Evolutionary conservation across 495 filamentous ascomycete species (phyloP).

Genomic region (Endocarpon pusillum): DNA sequence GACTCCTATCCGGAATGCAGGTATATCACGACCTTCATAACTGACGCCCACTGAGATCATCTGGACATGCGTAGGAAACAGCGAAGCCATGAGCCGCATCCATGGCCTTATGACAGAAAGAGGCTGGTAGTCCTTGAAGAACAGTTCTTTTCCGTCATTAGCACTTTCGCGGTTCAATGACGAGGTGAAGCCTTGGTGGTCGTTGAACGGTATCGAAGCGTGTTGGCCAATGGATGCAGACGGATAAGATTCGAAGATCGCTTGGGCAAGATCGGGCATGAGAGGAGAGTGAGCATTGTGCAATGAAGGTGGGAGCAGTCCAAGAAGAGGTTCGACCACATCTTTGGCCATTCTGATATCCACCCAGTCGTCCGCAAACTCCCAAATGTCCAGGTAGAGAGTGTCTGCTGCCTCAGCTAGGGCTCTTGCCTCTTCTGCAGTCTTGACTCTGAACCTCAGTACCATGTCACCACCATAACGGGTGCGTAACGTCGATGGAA

Average conservation of each 20-base stretch:
- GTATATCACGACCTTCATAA: conserved; percentile 75
- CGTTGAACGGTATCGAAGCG: conserved; percentile 14
- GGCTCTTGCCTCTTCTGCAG: conserved; percentile 48
- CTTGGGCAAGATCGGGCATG: conserved; percentile 65
- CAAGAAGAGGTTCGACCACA: conserved; percentile 67
- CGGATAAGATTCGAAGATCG: conserved; percentile 64
- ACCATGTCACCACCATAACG: conserved; percentile 73
- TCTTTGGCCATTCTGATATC: conserved; percentile 69
- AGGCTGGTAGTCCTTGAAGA: conserved; percentile 80
- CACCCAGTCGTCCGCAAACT: conserved; percentile 64
- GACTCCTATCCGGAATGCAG: conserved; percentile 62
- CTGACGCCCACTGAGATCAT: conserved; percentile 62
- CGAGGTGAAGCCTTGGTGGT: conserved; percentile 17
- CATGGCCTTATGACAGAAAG: conserved; percentile 62
- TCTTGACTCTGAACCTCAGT: conserved; percentile 66
- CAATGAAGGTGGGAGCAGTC: conserved; percentile 58
- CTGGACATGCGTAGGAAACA: conserved; percentile 66
- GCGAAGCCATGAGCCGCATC: conserved; percentile 76
- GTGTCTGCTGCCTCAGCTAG: conserved; percentile 57
- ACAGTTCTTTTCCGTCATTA: conserved; percentile 40
- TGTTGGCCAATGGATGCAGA: conserved; percentile 12
- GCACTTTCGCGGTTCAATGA: conserved; percentile 19
- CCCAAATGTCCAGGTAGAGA: conserved; percentile 81
- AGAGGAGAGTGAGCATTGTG: conserved; percentile 55
- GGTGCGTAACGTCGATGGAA: conserved; percentile 34